phyloP scores from a whole-genome alignment of 495 filamentous ascomycete species.

The Aspergillus olivimuriae region DNA sequence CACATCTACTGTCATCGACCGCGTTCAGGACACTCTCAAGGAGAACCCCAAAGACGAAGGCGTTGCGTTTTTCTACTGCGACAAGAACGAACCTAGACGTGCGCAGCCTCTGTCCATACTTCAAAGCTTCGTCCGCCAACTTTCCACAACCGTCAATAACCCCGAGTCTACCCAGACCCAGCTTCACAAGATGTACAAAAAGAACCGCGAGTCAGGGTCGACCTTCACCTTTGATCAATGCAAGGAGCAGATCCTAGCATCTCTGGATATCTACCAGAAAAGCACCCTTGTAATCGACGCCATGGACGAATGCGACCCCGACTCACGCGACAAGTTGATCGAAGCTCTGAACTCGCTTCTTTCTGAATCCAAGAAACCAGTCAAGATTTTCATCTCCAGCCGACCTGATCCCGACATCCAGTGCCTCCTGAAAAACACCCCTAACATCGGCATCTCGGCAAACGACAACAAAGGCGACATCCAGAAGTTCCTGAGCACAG shows the following conservation, averaged over 20 bases:
- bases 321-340: conserved; percentile 22
- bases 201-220: conserved; percentile 12
- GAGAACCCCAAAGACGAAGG: conserved; percentile 18
- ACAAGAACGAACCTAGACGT: conserved; percentile 21
- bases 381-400: conserved; percentile 44
- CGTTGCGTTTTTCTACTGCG: conserved; percentile 40
- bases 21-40: conserved; percentile 5
- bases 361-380: conserved; percentile 15
- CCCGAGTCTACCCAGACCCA: conserved; percentile 10
- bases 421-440: conserved; percentile 11
- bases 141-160: conserved; percentile 17
- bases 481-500: conserved; percentile 16
- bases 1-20: conserved; percentile 27
- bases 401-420: conserved; percentile 32
- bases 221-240: conserved; percentile 15
- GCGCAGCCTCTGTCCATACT: conserved; percentile 25
- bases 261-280: conserved; percentile 7
- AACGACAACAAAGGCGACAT: conserved; percentile 25
- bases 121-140: conserved; percentile 31
- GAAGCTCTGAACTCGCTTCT: conserved; percentile 22
- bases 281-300: conserved; percentile 40
- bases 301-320: conserved; percentile 37
- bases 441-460: conserved; percentile 31
- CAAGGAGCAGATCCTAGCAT: conserved; percentile 16
- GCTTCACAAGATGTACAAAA: conserved; percentile 5